These are phyloP conservation scores for Ormosia emarginata DNA, from an alignment of 306 rosid genomes.

Conservation along the genomic window DNA sequence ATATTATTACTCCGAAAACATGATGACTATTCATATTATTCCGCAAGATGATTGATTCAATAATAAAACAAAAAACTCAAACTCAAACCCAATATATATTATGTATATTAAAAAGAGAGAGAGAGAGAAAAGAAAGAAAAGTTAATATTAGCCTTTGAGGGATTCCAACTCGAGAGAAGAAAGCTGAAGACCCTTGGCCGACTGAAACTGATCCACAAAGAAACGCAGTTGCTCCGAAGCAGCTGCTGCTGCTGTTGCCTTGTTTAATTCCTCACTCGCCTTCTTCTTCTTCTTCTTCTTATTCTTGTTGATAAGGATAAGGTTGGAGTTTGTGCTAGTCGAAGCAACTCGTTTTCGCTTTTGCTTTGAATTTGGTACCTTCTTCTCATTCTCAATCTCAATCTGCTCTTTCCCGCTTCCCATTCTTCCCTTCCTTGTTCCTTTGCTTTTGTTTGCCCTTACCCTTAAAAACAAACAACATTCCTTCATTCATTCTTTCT, in stretches of 20 bases:
- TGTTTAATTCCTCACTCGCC: background rate
- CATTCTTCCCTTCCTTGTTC: background rate
- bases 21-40: too few relatives aligned
- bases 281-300: constrained; percentile 1
- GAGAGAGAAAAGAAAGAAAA: too few relatives aligned
- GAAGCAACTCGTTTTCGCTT: background rate
- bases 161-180: constrained; percentile 79
- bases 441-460: background rate
- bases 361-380: background rate
- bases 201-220: constrained; percentile 54
- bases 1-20: too few relatives aligned
- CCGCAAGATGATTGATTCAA: too few relatives aligned
- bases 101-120: too few relatives aligned
- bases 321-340: too few relatives aligned
- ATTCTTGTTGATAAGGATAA: too few relatives aligned
- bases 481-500: too few relatives aligned
- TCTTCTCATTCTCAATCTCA: background rate
- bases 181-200: constrained; percentile 52
- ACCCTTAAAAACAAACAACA: too few relatives aligned
- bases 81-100: too few relatives aligned
- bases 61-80: too few relatives aligned
- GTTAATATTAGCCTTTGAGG: constrained; percentile 35
- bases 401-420: constrained; percentile 10
- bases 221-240: constrained; percentile 43
- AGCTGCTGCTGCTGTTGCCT: background rate